A percentile compares a stretch with the other conserved stretches of the same genome.
phyloP scores from a whole-genome alignment of 202 grass and related monocot species.

The Cymbopogon flexuosus region DNA sequence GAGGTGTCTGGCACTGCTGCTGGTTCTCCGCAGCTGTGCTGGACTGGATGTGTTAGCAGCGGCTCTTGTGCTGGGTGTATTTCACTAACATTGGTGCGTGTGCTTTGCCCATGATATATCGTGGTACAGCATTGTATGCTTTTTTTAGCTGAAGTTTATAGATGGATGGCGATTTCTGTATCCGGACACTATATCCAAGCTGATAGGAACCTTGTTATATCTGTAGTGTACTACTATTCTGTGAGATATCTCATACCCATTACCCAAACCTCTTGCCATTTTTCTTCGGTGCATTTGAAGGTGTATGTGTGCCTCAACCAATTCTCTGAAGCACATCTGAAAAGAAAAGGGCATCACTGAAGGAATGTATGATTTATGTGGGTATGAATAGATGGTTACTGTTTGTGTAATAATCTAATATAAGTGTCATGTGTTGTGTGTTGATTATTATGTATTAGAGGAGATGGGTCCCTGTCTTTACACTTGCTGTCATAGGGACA shows the following conservation, averaged over 20 bases:
- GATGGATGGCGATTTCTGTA: conserved; percentile 26
- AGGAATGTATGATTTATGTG: not conserved
- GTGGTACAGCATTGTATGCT: conserved; percentile 32
- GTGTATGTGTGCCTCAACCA: too few species aligned
- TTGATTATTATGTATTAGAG: too few species aligned
- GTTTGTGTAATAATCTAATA: too few species aligned
- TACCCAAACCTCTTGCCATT: too few species aligned
- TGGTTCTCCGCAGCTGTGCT: not conserved
- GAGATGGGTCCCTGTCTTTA: too few species aligned
- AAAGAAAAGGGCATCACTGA: not conserved
- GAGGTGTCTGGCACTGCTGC: conserved; percentile 43
- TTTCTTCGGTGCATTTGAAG: not conserved
- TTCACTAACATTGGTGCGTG: conserved; percentile 42
- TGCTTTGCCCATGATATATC: conserved; percentile 38
- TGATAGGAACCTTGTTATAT: conserved; percentile 9
- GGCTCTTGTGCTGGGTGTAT: conserved; percentile 54
- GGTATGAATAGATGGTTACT: too few species aligned
- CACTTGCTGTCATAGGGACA: too few species aligned
- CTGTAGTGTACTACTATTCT: conserved; percentile 23
- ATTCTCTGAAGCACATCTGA: too few species aligned
- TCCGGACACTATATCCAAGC: conserved; percentile 20
- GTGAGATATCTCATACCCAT: conserved; percentile 26
- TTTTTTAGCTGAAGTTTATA: conserved; percentile 33
- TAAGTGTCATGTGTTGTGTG: too few species aligned
- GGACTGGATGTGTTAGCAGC: conserved; percentile 44